Evolutionary conservation across 768 basidiomycete genomes (phyloP), one percentile per base, ranked within the genome.

Genomic region (Termitomyces sp.): DNA sequence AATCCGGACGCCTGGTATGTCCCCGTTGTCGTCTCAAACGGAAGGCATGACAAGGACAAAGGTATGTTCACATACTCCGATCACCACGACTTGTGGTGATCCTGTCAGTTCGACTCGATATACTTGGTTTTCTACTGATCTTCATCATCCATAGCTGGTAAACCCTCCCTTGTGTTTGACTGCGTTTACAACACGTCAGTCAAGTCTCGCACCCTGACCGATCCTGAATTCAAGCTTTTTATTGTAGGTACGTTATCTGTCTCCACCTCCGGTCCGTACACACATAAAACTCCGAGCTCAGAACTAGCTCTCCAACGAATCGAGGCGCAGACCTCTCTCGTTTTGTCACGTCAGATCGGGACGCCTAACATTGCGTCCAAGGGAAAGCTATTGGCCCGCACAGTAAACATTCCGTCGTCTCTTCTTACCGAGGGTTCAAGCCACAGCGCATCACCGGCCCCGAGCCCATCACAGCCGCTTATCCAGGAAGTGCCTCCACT

Each of bases 281-380:
- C 7, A n/a, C 16, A 11, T 25, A 42, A n/a, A n/a, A 17, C 12
- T 19, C 45, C 37, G 45, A 27, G 10, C 32, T 37, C 61, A 91
- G 89, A 91, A 69, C 78, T 89, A 10, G 83, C 84, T 0, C 67
- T 90, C 4, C 86, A 87, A 63, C 82, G 82, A 9, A 80, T 89
- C 45, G 87, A 90, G 71, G 76, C 77, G 0, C 85, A 87, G 59
- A 77, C 81, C 8, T 65, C 75, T 4, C 65, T 90, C n/a, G 61
- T 74, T 0, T 78, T 92, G 43, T 89, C 90, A 1, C 82, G 89
- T 23, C 77, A 82, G 47, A 83, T 92, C 58, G 80, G 79, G 23
- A 87, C 81, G 0, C 90, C 90, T 5, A 93, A 92, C 69, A 89
- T 93, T 52, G 71, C 79, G 3, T 84, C 84, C 52, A 93, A 92